Conservation (phyloP, 352 stramenopile species). For the Phytopythium delawarense region DNA sequence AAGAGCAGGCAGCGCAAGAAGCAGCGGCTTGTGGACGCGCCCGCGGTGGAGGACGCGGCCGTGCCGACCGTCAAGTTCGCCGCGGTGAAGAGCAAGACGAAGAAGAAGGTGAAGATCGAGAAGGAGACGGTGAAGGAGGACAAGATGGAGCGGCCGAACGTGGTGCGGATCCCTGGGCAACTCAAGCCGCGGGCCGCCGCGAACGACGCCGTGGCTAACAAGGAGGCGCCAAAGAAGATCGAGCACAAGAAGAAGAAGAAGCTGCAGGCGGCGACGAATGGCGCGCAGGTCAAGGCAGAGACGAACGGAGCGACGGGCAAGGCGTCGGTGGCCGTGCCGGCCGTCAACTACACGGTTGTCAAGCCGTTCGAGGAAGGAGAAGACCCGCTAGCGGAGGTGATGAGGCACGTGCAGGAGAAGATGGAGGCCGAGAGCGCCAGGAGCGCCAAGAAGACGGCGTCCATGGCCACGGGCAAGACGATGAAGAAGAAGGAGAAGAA, state of each 20-base stretch:
- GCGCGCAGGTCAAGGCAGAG: not conserved
- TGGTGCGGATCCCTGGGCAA: constrained; percentile 9
- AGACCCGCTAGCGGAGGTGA: constrained; percentile 29
- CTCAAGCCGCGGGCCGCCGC: not conserved
- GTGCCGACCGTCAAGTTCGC: constrained; percentile 36
- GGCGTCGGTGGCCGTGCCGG: not conserved
- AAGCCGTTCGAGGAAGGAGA: constrained; percentile 15
- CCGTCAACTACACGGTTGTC: not conserved
- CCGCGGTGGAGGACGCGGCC: constrained; percentile 19
- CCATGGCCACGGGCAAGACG: constrained; percentile 8
- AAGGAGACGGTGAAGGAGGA: constrained; percentile 17
- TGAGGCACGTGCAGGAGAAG: constrained; percentile 31
- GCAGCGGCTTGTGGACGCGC: constrained; percentile 4
- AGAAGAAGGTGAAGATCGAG: constrained; percentile 22
- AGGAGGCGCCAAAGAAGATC: not conserved
- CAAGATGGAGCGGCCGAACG: constrained; percentile 24
- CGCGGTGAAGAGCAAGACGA: constrained; percentile 8
- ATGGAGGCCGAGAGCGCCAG: constrained; percentile 11
- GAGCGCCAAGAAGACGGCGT: constrained; percentile 4
- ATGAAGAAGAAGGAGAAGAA: constrained; percentile 20
- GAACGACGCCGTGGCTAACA: not conserved
- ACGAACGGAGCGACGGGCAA: not conserved
- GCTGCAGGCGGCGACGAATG: not conserved
- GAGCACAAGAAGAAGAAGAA: constrained; percentile 16
- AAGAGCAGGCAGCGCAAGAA: constrained; percentile 27